Percentiles rank a stretch among this genome's conserved stretches.
phyloP scores from a whole-genome alignment of 495 filamentous ascomycete species.

The Gamarada debralockiae region DNA sequence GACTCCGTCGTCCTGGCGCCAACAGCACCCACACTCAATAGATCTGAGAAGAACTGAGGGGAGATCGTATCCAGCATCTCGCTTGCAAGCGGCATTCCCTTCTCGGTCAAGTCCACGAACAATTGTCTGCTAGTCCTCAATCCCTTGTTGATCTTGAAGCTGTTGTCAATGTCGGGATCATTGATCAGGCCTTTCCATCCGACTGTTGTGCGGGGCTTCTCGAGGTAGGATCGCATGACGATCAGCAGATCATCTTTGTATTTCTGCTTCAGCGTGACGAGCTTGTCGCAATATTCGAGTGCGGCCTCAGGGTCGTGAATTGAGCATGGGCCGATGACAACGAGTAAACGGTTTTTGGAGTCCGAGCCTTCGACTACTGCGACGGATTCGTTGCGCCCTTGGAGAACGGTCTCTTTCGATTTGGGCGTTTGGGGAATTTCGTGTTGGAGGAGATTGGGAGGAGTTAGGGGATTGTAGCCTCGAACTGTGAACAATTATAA shows the following conservation, averaged over 20 bases:
- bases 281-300: constrained; percentile 85
- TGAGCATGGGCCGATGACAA: constrained; percentile 93
- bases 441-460: constrained; percentile 92
- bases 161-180: constrained; percentile 97
- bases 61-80: constrained; percentile 99
- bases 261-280: constrained; percentile 82
- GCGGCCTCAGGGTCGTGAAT: constrained; percentile 95
- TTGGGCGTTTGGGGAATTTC: constrained; percentile 79
- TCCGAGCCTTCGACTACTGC: constrained; percentile 79
- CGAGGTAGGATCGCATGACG: constrained; percentile 96
- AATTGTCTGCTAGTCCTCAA: constrained; percentile 81
- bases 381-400: constrained; percentile 76
- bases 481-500: constrained; percentile 49
- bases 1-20: constrained; percentile 94
- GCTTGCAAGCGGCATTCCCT: constrained; percentile 96
- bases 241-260: constrained; percentile 87
- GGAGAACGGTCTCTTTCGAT: constrained; percentile 75
- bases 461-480: constrained; percentile 89
- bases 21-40: constrained; percentile 86
- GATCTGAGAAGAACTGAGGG: constrained; percentile 95
- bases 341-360: constrained; percentile 70
- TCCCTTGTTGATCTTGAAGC: constrained; percentile 98
- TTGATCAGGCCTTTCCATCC: constrained; percentile 99
- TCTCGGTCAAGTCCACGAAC: constrained; percentile 89
- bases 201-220: constrained; percentile 97